Evolutionary conservation across 768 basidiomycete genomes (phyloP).

Genomic region (Botryobasidium botryosum): DNA sequence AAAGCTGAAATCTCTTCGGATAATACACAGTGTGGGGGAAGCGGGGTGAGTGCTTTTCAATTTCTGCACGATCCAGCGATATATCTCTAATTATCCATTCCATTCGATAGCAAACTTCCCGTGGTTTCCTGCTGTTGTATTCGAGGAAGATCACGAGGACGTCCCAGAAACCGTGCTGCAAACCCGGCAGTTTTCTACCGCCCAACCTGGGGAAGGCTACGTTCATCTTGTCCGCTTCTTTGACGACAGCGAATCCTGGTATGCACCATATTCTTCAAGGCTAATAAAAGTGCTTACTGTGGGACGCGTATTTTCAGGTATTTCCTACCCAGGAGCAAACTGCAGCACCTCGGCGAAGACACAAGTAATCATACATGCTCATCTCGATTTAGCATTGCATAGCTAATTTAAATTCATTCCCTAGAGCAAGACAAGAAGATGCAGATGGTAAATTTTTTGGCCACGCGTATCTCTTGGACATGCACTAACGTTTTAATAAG

Average conservation of each 20-base stretch:
- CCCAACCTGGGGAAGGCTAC: constrained; percentile 25
- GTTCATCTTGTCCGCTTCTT: constrained; percentile 65
- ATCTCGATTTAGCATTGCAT: too few species aligned
- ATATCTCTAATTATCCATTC: constrained; percentile 1
- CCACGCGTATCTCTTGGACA: too few species aligned
- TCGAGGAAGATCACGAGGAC: constrained; percentile 36
- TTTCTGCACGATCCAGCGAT: constrained; percentile 2
- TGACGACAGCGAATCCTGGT: constrained; percentile 53
- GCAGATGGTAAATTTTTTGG: too few species aligned
- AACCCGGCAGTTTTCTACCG: constrained; percentile 12
- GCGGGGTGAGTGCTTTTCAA: constrained; percentile 29
- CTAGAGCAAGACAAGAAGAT: constrained; percentile 50
- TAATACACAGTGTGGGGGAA: constrained; percentile 63
- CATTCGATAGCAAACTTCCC: constrained; percentile 46
- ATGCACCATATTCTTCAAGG: constrained; percentile 12
- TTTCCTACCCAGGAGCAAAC: constrained; percentile 36
- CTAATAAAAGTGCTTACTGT: constrained; percentile 1
- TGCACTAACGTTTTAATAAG: constrained; percentile 11
- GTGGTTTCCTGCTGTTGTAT: constrained; percentile 78
- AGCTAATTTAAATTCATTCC: too few species aligned
- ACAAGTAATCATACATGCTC: constrained; percentile 30
- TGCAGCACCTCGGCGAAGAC: constrained; percentile 55
- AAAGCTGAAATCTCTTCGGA: constrained; percentile 3
- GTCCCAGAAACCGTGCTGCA: constrained; percentile 30
- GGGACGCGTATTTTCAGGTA: too few species aligned